Base-by-base conservation (phyloP, 208 protist species). In the Angomonas ambiguus region DNA sequence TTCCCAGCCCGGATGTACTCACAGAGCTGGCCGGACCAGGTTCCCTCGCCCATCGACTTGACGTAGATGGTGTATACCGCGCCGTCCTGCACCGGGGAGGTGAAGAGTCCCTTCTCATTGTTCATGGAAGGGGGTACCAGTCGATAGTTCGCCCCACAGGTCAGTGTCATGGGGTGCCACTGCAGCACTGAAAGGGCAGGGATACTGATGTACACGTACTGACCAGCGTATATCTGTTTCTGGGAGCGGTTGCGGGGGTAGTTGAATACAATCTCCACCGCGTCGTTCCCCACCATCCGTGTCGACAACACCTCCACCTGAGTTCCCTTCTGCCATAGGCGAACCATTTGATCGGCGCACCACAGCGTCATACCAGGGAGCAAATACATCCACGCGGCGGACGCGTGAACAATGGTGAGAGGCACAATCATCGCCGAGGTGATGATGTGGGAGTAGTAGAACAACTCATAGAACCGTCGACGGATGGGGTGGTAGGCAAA, bases 121-220 rank as follows among this genome's bases (percentile, higher is more conserved):
- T 45, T 45, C 11, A 45, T 45, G 38, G 38, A 45, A 8, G 38
- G 38, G 38, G 38, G 11, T 8, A n/a, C 38, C 16, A n/a, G 38
- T 16, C 38, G 38, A 16, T n/a, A 45, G 38, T 45, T 45, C 11
- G 38, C 38, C 11, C 38, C 38, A 45, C 38, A 45, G 55, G 51
- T 74, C 16, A 86, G 58, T 13, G 80, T 89, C 63, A 89, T 84
- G 4, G 83, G 83, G 67, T 89, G 83, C 83, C 83, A 89, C 67
- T 89, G 69, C 59, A 86, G 67, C 18, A 85, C 56, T 27, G 83
- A 77, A 30, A 89, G 48, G 41, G 81, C 68, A 22, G 83, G 80
- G 30, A 89, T 51, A 62, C 82, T 84, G 45, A 89, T 38, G 61
- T 82, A 77, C 27, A 80, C 73, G 61, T 84, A 86, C 71, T 81